Percentiles rank a stretch among this genome's conserved stretches.
Evolutionary conservation across 345 rosid species (phyloP).

Genomic region (Luvunga scandens): DNA sequence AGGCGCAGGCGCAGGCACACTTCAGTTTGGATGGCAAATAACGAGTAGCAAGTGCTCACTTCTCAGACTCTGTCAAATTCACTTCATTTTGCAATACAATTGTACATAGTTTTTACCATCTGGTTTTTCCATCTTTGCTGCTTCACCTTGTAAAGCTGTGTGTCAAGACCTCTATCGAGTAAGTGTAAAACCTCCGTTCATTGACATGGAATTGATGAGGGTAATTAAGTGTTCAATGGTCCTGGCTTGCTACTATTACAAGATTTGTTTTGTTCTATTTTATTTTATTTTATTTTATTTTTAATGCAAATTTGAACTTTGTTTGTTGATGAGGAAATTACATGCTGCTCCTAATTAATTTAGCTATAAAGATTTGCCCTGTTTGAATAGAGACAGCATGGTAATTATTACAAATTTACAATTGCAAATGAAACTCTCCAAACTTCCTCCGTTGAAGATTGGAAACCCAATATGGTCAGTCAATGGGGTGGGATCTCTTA

Average conservation of each 20-base stretch:
- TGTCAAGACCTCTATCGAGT: background rate
- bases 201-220: background rate
- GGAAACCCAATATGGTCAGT: background rate
- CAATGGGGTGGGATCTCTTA: background rate
- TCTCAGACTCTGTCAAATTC: slow-evolving; percentile 41
- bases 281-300: too few relatives aligned
- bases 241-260: too few relatives aligned
- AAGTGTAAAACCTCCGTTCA: background rate
- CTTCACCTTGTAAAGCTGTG: background rate
- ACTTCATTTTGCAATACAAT: background rate
- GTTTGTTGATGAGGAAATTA: background rate
- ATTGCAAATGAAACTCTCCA: background rate
- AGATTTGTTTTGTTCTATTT: background rate
- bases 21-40: slow-evolving; percentile 17
- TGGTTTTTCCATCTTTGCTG: background rate
- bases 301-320: background rate
- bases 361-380: too few relatives aligned
- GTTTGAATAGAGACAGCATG: too few relatives aligned
- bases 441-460: background rate
- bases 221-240: background rate
- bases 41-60: slow-evolving; percentile 43
- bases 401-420: background rate
- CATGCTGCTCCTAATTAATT: background rate
- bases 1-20: background rate
- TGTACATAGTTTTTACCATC: background rate